Base-by-base conservation (phyloP, 1,139 yeast genomes). In the Chernovozyma aurita region DNA sequence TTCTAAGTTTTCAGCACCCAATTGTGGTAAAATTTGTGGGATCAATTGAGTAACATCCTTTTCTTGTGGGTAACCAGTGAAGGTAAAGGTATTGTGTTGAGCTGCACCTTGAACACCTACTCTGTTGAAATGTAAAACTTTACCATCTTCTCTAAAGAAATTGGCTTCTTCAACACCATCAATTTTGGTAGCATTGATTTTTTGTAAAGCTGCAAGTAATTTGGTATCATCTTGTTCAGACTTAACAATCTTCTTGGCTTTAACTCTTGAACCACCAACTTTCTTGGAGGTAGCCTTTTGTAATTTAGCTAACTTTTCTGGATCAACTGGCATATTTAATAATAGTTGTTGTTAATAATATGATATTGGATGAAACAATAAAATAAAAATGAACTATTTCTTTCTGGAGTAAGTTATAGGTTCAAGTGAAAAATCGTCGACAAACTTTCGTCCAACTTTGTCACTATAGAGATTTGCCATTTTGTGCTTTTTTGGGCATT, bases 121-220 rank as follows among this genome's bases (percentile, higher is more conserved):
- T 69, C 92, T 82, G 76, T 85, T 81, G 78, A 92, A 88, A 75
- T 90, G 97, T 68, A 90, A 75, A 49, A 92, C 97, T 63, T 82
- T 84, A 59, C 97, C 97, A 66, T 90, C 96, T 50, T 88, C 95
- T 70, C 76, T 85, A 84, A 92, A 90, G 77, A 92, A 86, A 80
- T 90, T 92, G 61, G 95, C 97, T 73, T 90, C 97, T 63, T 87
- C 95, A 54, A 92, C 82, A 56, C 85, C 87, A 51, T 84, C 90
- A 53, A 92, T 73, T 56, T 88, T 84, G 66, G 84, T 86, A 50
- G 92, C 95, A 68, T 85, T 83, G 65, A 92, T 73, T 73, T 90
- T 90, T 64, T 82, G 85, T 66, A 92, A 76, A 53, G 95, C 80
- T 53, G 83, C 86, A 70, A 87, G 92, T 67, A 92, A 77, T 70